Conservation (phyloP, 306 rosid genomes). For the Cicer yamashitae region DNA sequence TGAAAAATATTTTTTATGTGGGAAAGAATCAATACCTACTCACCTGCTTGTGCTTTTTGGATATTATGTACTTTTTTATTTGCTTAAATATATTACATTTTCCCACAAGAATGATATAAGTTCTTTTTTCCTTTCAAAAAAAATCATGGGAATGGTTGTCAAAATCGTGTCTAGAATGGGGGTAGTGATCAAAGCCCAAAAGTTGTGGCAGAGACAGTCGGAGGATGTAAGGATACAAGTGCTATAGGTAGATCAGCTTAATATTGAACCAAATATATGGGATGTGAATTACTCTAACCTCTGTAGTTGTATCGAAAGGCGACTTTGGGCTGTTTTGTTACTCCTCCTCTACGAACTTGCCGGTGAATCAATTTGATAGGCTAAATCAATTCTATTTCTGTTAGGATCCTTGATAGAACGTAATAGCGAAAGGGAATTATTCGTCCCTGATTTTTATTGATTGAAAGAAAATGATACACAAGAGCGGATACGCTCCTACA, state of each 20-base stretch:
- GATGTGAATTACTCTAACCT: slow-evolving; percentile 30
- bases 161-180: slow-evolving; percentile 6
- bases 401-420: too few species aligned
- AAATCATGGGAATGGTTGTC: slow-evolving; percentile 8
- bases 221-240: slow-evolving; percentile 21
- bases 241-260: slow-evolving; percentile 29
- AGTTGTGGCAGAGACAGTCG: slow-evolving; percentile 14
- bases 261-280: slow-evolving; percentile 9
- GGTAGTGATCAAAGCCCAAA: slow-evolving; percentile 21
- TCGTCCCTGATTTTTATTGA: too few species aligned
- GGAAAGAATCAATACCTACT: slow-evolving; percentile 10
- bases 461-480: too few species aligned
- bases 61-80: slow-evolving; percentile 13
- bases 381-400: slow-evolving; percentile 36
- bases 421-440: too few species aligned
- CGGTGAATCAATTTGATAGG: slow-evolving; percentile 19
- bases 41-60: background rate
- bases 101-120: slow-evolving; percentile 3
- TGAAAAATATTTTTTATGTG: background rate
- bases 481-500: too few species aligned
- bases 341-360: slow-evolving; percentile 28
- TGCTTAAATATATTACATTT: slow-evolving; percentile 20
- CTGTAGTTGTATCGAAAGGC: slow-evolving; percentile 31
- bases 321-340: slow-evolving; percentile 3
- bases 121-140: background rate